These are phyloP conservation scores for Arxiozyma heterogenica DNA, from an alignment of 1,139 yeast species.

Conservation along the genomic window DNA sequence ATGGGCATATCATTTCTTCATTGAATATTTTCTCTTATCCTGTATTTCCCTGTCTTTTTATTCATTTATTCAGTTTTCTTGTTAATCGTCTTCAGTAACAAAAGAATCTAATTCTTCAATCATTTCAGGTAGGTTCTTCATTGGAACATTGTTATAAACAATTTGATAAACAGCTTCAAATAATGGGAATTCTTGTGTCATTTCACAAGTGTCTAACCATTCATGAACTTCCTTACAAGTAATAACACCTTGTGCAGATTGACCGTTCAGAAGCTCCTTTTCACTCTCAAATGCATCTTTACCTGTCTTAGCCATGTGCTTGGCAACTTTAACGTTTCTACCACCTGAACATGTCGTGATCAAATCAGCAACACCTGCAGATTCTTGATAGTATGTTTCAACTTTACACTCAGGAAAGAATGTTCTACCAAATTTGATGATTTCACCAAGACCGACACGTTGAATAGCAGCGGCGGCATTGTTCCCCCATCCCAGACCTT, in stretches of 20 bases:
- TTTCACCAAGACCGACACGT: slow-evolving; percentile 88
- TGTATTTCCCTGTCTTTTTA: background rate
- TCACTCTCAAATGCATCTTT: slow-evolving; percentile 73
- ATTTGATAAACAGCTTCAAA: slow-evolving; percentile 79
- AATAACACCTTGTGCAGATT: slow-evolving; percentile 86
- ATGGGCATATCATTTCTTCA: background rate
- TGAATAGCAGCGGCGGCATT: slow-evolving; percentile 94
- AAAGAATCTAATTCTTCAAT: slow-evolving; percentile 37
- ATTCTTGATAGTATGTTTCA: slow-evolving; percentile 78
- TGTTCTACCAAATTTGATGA: slow-evolving; percentile 70
- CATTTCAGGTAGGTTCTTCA: slow-evolving; percentile 53
- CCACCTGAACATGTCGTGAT: slow-evolving; percentile 97
- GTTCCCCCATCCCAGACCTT: slow-evolving; percentile 97
- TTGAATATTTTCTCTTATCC: background rate
- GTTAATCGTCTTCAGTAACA: slow-evolving; percentile 7
- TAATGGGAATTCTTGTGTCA: slow-evolving; percentile 70
- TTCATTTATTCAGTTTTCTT: no score
- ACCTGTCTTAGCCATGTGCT: slow-evolving; percentile 61
- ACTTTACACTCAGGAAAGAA: slow-evolving; percentile 63
- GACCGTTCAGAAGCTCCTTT: slow-evolving; percentile 76
- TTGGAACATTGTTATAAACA: slow-evolving; percentile 60
- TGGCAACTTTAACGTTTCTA: slow-evolving; percentile 84
- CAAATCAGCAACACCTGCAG: slow-evolving; percentile 94
- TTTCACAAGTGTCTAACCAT: slow-evolving; percentile 53
- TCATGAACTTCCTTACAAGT: slow-evolving; percentile 87